Evolutionary conservation across 192 early-diverging fungal genomes (phyloP).

Genomic region (Physocladia obscura): DNA sequence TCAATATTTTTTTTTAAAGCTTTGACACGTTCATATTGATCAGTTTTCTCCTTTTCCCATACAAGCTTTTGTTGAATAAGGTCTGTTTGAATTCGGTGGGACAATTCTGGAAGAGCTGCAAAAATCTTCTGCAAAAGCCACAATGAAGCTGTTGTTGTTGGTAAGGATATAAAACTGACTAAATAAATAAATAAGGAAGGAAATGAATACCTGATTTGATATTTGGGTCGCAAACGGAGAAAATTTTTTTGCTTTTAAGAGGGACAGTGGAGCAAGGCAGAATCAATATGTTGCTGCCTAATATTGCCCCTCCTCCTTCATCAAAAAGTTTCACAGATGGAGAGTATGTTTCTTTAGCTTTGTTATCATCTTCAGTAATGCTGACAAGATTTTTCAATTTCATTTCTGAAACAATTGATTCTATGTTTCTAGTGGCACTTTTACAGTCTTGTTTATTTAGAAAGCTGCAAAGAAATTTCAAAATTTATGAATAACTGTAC

Average conservation of each 20-base stretch:
- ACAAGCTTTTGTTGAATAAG: neutral
- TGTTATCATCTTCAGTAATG: neutral
- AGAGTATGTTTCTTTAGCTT: slow-evolving; percentile 6
- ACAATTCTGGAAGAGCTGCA: neutral
- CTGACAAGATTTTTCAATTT: neutral
- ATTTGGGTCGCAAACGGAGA: neutral
- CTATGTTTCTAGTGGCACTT: neutral
- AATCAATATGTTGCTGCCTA: neutral
- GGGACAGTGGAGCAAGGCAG: neutral
- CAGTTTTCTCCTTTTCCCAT: slow-evolving; percentile 9
- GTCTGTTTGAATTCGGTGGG: slow-evolving; percentile 1
- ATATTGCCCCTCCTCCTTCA: neutral
- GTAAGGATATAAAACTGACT: neutral
- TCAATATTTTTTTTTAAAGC: neutral
- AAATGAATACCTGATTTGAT: neutral
- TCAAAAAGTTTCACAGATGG: neutral
- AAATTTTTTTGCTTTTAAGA: neutral
- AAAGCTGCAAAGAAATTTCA: neutral
- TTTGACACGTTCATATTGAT: slow-evolving; percentile 5
- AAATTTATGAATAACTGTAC: neutral
- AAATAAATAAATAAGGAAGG: too few relatives aligned
- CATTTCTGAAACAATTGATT: neutral
- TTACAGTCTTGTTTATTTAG: slow-evolving; percentile 12
- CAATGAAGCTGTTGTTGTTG: neutral
- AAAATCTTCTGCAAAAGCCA: slow-evolving; percentile 8